These are phyloP conservation scores for Parachlorella kessleri DNA, from an alignment of 139 green algal species.

Conservation along the genomic window DNA sequence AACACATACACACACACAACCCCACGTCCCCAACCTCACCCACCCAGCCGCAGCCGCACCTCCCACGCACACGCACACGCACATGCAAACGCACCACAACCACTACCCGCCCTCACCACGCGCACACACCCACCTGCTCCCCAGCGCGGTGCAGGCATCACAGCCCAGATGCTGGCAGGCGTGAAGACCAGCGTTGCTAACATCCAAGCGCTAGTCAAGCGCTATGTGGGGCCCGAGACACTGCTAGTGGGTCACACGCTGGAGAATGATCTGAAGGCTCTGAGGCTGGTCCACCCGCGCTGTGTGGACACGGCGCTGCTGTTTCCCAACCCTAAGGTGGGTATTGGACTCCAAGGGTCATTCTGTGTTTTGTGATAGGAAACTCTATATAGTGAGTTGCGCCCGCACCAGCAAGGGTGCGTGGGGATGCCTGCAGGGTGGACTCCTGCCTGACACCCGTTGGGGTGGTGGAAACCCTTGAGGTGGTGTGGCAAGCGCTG, in stretches of 20 bases:
- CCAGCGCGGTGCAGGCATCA: slow-evolving; percentile 67
- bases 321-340: slow-evolving; percentile 75
- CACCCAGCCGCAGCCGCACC: too few species aligned
- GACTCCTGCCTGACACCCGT: too few species aligned
- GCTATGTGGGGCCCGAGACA: slow-evolving; percentile 7
- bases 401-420: not conserved
- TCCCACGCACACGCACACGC: not conserved
- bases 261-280: slow-evolving; percentile 85
- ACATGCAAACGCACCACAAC: too few species aligned
- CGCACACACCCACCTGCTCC: not conserved
- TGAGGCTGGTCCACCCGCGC: slow-evolving; percentile 68
- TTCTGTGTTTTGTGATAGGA: not conserved
- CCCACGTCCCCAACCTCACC: too few species aligned
- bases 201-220: slow-evolving; percentile 36
- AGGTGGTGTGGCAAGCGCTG: not conserved
- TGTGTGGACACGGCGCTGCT: slow-evolving; percentile 83
- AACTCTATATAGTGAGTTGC: not conserved
- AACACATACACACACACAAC: too few species aligned
- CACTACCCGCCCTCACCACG: too few species aligned
- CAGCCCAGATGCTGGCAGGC: slow-evolving; percentile 65
- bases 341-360: not conserved
- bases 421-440: too few species aligned
- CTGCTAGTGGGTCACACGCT: slow-evolving; percentile 88
- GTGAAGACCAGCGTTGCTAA: slow-evolving; percentile 67
- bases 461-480: too few species aligned